These are phyloP conservation scores for Blastobotrys arbuscula DNA, from an alignment of 1,139 yeast species.

Conservation along the genomic window DNA sequence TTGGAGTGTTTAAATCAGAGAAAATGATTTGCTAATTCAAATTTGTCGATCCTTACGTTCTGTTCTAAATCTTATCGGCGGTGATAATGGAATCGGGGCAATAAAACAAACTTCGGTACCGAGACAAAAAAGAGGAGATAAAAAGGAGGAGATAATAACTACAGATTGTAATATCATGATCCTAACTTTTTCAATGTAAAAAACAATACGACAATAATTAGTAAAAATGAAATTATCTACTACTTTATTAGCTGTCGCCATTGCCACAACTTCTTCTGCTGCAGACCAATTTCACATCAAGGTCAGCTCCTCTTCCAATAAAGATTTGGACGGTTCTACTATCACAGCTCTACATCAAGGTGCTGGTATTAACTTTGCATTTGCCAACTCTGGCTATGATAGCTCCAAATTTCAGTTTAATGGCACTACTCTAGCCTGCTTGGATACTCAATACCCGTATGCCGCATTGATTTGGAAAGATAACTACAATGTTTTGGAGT, in stretches of 20 bases:
- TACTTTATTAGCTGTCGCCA: neutral
- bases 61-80: no score
- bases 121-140: no score
- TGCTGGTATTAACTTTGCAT: slow-evolving; percentile 45
- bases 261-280: neutral
- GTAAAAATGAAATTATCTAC: neutral
- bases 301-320: neutral
- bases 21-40: no score
- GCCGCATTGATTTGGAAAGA: neutral
- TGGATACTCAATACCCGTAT: neutral
- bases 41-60: no score
- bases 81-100: no score
- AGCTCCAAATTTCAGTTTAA: neutral
- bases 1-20: no score
- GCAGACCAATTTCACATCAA: neutral
- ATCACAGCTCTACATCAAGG: slow-evolving; percentile 43
- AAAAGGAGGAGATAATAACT: no score
- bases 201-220: no score
- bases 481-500: slow-evolving; percentile 1
- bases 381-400: slow-evolving; percentile 28
- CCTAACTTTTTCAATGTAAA: no score
- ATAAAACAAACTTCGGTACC: no score
- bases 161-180: no score
- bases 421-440: neutral
- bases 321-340: slow-evolving; percentile 28